Conservation (phyloP, 2,329 filamentous ascomycete species). For the Aulographum hederae region DNA sequence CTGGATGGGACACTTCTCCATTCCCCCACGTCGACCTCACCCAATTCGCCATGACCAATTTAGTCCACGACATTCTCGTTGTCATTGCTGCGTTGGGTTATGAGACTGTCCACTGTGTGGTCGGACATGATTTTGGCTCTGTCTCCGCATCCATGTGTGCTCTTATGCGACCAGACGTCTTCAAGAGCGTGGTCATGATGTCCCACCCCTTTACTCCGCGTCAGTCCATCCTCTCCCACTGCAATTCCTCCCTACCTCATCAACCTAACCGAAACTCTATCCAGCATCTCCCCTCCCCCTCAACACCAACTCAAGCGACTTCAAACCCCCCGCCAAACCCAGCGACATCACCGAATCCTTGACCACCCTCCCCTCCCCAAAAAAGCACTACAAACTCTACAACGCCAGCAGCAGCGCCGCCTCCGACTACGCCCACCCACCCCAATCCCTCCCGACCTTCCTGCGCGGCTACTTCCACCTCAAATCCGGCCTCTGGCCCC, state of each 20-base stretch:
- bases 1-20: slow-evolving; percentile 34
- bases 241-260: too few relatives aligned
- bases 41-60: slow-evolving; percentile 37
- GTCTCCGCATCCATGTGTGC: slow-evolving; percentile 40
- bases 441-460: slow-evolving; percentile 38
- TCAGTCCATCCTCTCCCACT: too few relatives aligned
- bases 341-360: too few relatives aligned
- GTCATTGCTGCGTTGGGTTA: slow-evolving; percentile 45
- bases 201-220: slow-evolving; percentile 48
- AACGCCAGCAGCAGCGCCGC: slow-evolving; percentile 33
- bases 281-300: too few relatives aligned
- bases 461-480: slow-evolving; percentile 50
- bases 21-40: slow-evolving; percentile 35
- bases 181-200: slow-evolving; percentile 42
- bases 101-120: slow-evolving; percentile 35
- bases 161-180: slow-evolving; percentile 45
- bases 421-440: slow-evolving; percentile 26
- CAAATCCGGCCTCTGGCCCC: slow-evolving; percentile 44
- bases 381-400: slow-evolving; percentile 56
- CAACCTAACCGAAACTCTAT: too few relatives aligned
- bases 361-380: too few relatives aligned
- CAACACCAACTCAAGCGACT: too few relatives aligned
- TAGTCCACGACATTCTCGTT: slow-evolving; percentile 43
- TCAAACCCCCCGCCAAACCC: too few relatives aligned
- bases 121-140: slow-evolving; percentile 51